Evolutionary conservation across 2,329 filamentous ascomycete species (phyloP), one percentile per base, ranked within the genome.

Genomic region (Pseudogymnoascus sp.): DNA sequence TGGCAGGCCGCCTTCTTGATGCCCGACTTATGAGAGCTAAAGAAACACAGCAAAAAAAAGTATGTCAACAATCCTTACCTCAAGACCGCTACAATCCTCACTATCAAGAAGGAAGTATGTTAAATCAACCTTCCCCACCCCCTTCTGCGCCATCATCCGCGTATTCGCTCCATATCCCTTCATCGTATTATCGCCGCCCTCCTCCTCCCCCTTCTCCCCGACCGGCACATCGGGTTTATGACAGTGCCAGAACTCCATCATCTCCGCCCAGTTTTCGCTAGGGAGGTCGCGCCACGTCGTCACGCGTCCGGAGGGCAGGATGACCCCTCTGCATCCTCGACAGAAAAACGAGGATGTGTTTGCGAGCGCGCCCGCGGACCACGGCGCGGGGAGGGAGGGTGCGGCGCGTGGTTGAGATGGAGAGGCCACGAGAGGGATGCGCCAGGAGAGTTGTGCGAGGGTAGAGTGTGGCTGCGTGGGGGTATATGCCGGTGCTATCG

Each of bases 231-330:
- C 81, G 39, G 95, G 94, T 75, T 97, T 97, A 74, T 99, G 94
- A 71, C 94, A 99, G 75, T 99, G 95, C 94, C 94, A 99, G 69
- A 99, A 96, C 74, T 99, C 95, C 94, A 99, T 99, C 92, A 99
- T 96, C 77, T 99, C 94, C 0, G 94, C 95, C 94, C 94, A 99
- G 71, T 96, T 93, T 69, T 96, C 92, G 71, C 92, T 96, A 0
- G 94, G 94, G 16, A 99, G 78, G 71, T 99, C 92, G 75, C 93
- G 96, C 93, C 94, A 99, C 38, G 76, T 74, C 39, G 74, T 76
- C 6, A 84, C 77, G 3, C 60, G 68, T 6, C 72, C 75, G 2
- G 14, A 71, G 63, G 49, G 66, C 60, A 72, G 79, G 81, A 66
- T 67, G 61, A 63, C 78, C 74, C 69, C 80, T 80, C 29, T 67